Conservation (phyloP, 768 basidiomycete species). For the Rickenella mellea region DNA sequence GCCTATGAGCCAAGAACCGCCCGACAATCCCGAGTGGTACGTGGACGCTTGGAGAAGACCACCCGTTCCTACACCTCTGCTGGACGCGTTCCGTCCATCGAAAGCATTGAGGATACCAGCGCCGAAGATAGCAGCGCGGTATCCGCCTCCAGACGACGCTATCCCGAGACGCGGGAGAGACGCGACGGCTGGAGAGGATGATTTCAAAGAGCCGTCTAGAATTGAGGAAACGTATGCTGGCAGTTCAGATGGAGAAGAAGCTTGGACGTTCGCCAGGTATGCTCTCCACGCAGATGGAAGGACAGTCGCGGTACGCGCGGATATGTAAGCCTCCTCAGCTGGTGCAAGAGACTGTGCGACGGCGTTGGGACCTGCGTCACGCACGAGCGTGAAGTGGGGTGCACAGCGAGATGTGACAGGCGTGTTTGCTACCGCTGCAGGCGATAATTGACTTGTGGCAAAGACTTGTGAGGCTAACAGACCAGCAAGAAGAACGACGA, state of each 20-base stretch:
- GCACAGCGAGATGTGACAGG: neutral
- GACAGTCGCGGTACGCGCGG: slow-evolving; percentile 21
- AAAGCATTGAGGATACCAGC: slow-evolving; percentile 41
- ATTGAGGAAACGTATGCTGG: slow-evolving; percentile 8
- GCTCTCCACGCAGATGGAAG: slow-evolving; percentile 28
- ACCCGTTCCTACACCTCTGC: slow-evolving; percentile 31
- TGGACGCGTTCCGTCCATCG: slow-evolving; percentile 38
- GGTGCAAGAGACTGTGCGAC: slow-evolving; percentile 26
- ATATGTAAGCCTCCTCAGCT: slow-evolving; percentile 27
- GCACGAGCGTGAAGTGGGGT: slow-evolving; percentile 1
- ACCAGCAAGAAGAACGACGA: no score
- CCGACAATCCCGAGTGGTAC: slow-evolving; percentile 44
- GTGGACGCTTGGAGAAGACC: slow-evolving; percentile 44
- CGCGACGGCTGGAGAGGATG: no score
- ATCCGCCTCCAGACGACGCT: slow-evolving; percentile 47
- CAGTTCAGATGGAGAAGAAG: slow-evolving; percentile 18
- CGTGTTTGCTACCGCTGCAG: no score
- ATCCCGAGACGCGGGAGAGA: slow-evolving; percentile 35
- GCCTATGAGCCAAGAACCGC: slow-evolving; percentile 29
- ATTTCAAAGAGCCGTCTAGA: neutral
- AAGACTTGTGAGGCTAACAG: no score
- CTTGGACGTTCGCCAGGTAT: slow-evolving; percentile 29
- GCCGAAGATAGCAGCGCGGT: slow-evolving; percentile 44
- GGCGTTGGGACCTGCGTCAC: slow-evolving; percentile 2
- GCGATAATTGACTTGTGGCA: no score